Conservation (phyloP, 1,139 yeast species). For the Suhomyces atakaporum region DNA sequence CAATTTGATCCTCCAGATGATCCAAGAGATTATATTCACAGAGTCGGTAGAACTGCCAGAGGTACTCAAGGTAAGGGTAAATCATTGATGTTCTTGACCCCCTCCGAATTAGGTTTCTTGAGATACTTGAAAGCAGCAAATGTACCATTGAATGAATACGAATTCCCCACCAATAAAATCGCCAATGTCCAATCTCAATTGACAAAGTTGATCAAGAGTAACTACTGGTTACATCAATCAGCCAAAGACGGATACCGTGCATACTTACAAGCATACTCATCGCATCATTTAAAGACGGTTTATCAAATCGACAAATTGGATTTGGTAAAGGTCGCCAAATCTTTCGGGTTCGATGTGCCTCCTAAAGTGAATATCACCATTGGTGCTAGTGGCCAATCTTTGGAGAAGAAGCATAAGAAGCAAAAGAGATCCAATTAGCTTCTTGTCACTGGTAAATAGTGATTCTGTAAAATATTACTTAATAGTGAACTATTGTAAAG, state of each 20-base stretch:
- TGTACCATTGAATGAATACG: constrained; percentile 95
- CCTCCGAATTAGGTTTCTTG: constrained; percentile 90
- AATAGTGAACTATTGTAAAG: not conserved
- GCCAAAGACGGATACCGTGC: constrained; percentile 98
- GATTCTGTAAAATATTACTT: not conserved
- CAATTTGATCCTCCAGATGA: constrained; percentile 74
- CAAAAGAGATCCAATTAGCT: constrained; percentile 37
- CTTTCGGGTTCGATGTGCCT: constrained; percentile 92
- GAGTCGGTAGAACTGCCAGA: constrained; percentile 35
- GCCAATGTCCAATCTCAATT: constrained; percentile 95
- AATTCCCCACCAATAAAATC: constrained; percentile 88
- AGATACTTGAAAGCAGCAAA: constrained; percentile 94
- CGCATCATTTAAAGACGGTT: constrained; percentile 93
- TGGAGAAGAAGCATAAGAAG: constrained; percentile 52
- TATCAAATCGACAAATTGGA: constrained; percentile 95
- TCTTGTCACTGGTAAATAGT: too few species aligned
- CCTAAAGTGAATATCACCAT: constrained; percentile 96
- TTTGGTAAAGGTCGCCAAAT: constrained; percentile 89
- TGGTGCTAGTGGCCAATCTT: constrained; percentile 83
- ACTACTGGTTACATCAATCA: constrained; percentile 90
- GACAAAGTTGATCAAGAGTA: constrained; percentile 85
- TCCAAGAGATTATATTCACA: constrained; percentile 60
- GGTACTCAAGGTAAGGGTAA: constrained; percentile 91
- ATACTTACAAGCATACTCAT: constrained; percentile 94
- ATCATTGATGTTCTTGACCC: constrained; percentile 91